Conservation (phyloP, 1,284 basidiomycete species). For the Rhodotorula mucilaginosa region DNA sequence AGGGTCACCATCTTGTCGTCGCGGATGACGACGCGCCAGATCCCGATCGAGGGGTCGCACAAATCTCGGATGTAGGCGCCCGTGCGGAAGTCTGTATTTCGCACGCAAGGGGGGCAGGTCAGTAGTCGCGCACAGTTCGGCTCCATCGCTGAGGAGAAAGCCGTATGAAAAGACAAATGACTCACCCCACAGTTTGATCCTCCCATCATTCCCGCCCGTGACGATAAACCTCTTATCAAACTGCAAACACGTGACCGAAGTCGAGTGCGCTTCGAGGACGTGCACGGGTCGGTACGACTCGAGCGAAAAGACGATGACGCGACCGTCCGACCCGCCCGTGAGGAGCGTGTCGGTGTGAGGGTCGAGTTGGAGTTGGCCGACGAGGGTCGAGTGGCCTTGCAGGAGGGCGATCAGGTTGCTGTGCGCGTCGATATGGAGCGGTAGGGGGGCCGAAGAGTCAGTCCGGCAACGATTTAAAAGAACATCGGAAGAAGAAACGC, state of each 20-base stretch:
- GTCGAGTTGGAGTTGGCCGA: constrained; percentile 82
- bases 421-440: background rate
- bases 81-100: constrained; percentile 56
- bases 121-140: background rate
- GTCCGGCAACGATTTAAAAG: background rate
- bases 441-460: background rate
- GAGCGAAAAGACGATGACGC: constrained; percentile 85
- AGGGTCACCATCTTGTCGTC: constrained; percentile 77
- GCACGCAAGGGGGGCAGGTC: background rate
- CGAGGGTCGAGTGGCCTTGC: constrained; percentile 89
- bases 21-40: constrained; percentile 83
- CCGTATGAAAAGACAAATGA: too few species aligned
- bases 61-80: constrained; percentile 72
- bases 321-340: constrained; percentile 90
- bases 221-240: constrained; percentile 72
- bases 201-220: constrained; percentile 81
- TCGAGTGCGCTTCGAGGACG: constrained; percentile 71
- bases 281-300: constrained; percentile 56
- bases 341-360: constrained; percentile 66
- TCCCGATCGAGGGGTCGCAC: constrained; percentile 70
- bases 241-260: constrained; percentile 84
- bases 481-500: too few species aligned
- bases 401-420: constrained; percentile 80
- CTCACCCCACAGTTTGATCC: constrained; percentile 74
- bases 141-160: background rate